These are phyloP conservation scores for Dendrobium officinale DNA, from an alignment of 106 monocot species.

Conservation along the genomic window DNA sequence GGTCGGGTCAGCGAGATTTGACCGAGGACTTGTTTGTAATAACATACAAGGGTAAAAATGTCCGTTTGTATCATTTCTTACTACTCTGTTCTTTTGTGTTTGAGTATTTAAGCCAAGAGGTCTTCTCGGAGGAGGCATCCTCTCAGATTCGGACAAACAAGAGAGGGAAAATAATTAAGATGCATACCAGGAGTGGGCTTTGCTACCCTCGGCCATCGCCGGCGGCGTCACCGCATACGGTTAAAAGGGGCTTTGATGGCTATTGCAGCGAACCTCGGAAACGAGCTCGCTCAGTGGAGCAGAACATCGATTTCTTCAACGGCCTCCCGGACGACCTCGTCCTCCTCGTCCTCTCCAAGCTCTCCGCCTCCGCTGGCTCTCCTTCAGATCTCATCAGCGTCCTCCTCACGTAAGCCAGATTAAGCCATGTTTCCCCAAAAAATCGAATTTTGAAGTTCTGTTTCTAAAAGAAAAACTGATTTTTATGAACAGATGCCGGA, in stretches of 20 bases:
- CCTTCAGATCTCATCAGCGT: slow-evolving; percentile 43
- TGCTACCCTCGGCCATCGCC: neutral
- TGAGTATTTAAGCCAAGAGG: slow-evolving; percentile 1
- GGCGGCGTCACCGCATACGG: neutral
- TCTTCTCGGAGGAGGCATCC: neutral
- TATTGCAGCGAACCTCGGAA: slow-evolving; percentile 1
- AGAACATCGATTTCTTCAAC: slow-evolving; percentile 25
- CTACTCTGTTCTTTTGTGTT: neutral
- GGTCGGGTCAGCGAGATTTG: neutral
- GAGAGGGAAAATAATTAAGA: too few species aligned
- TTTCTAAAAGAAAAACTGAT: neutral
- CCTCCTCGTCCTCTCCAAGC: slow-evolving; percentile 33
- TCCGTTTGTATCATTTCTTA: neutral
- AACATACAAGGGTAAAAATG: neutral
- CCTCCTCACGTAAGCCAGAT: slow-evolving; percentile 27
- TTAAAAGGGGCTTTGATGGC: neutral
- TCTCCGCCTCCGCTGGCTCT: slow-evolving; percentile 32
- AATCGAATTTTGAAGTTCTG: neutral
- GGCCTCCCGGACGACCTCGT: slow-evolving; percentile 62
- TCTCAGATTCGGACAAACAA: neutral
- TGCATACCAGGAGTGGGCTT: too few species aligned
- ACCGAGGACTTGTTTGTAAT: neutral
- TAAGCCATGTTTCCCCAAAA: neutral
- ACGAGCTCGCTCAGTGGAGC: neutral
- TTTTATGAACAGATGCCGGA: slow-evolving; percentile 45